phyloP scores from a whole-genome alignment of 805 yeast species.

The Zygoascus tannicola region DNA sequence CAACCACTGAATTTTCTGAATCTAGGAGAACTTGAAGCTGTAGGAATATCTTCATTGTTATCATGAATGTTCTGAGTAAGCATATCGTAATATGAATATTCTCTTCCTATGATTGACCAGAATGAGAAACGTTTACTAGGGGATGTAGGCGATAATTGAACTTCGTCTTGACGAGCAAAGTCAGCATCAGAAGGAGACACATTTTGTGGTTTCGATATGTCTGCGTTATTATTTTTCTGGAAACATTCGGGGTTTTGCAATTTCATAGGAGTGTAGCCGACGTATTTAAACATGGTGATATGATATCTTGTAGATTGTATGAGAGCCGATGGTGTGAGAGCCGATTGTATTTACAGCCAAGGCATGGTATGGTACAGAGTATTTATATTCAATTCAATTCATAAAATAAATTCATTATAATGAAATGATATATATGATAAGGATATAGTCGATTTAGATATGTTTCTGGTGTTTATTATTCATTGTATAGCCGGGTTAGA shows the following conservation, averaged over 20 bases:
- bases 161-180: not conserved
- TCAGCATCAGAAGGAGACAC: not conserved
- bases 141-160: not conserved
- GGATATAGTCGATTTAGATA: no score
- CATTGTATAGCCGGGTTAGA: no score
- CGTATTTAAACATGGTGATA: not conserved
- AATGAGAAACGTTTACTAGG: not conserved
- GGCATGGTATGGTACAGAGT: no score
- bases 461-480: no score
- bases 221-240: not conserved
- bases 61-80: not conserved
- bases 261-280: not conserved
- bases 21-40: not conserved
- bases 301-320: no score
- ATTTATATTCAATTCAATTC: no score
- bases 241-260: not conserved
- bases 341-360: no score
- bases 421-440: no score
- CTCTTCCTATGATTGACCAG: not conserved
- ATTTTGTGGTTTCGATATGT: not conserved
- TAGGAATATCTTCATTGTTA: not conserved
- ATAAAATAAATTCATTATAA: no score
- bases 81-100: not conserved
- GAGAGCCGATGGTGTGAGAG: no score
- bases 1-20: not conserved